Percentiles rank a stretch among this genome's conserved stretches.
These are phyloP conservation scores for Fusarium luffae DNA, from an alignment of 2,329 filamentous ascomycete species.

Conservation along the genomic window DNA sequence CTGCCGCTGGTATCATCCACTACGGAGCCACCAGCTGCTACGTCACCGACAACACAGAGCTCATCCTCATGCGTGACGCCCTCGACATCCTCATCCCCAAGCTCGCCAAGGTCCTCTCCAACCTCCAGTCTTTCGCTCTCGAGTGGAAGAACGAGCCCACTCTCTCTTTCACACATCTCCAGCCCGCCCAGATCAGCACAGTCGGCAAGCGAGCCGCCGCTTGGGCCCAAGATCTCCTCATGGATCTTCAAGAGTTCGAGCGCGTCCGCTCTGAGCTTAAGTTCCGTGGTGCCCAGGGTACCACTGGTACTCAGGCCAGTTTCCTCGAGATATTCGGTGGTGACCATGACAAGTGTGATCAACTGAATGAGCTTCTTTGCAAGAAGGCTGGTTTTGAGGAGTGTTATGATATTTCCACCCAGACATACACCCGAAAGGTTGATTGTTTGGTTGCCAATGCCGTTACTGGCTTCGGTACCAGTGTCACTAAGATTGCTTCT, in stretches of 20 bases:
- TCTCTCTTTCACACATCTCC: conserved; percentile 17
- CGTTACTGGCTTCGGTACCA: conserved; percentile 80
- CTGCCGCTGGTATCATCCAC: conserved; percentile 31
- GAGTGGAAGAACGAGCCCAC: conserved; percentile 30
- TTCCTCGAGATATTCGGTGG: conserved; percentile 24
- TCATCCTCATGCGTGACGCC: conserved; percentile 31
- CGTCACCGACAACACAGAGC: conserved; percentile 33
- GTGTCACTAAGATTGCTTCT: conserved; percentile 71
- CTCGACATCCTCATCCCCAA: conserved; percentile 26
- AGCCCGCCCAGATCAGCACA: conserved; percentile 33
- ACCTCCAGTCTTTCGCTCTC: conserved; percentile 25
- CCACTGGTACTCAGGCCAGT: conserved; percentile 32
- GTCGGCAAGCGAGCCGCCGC: conserved; percentile 31
- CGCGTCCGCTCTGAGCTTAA: conserved; percentile 21
- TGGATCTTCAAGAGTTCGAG: conserved; percentile 30
- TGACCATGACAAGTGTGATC: conserved; percentile 13
- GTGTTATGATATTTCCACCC: conserved; percentile 31
- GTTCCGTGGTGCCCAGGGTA: conserved; percentile 15
- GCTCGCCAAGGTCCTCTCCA: conserved; percentile 31
- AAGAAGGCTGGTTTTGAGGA: conserved; percentile 14
- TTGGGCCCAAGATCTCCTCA: conserved; percentile 33
- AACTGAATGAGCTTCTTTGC: conserved; percentile 12
- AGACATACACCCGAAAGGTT: conserved; percentile 73
- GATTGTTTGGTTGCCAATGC: conserved; percentile 80
- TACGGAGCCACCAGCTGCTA: conserved; percentile 27